Conservation (phyloP, 768 basidiomycete species). For the Chalciporus pseudorubinellus region DNA sequence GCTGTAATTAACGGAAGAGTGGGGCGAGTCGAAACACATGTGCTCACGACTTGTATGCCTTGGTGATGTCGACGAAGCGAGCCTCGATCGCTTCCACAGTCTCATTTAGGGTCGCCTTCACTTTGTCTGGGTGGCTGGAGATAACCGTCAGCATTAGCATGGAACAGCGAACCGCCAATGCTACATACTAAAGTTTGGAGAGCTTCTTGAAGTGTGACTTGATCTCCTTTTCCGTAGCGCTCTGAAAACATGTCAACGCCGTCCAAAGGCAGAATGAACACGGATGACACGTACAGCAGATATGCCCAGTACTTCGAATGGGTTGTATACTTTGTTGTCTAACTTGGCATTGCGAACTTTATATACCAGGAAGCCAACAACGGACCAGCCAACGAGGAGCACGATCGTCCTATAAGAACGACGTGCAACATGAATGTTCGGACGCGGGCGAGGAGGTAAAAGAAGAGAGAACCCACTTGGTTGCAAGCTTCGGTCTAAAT, state of each 20-base stretch:
- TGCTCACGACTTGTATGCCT: conserved; percentile 92
- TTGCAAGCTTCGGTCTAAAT: conserved; percentile 47
- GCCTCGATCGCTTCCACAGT: conserved; percentile 84
- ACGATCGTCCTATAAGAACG: conserved; percentile 49
- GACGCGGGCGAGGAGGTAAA: not conserved
- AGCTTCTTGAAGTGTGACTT: conserved; percentile 94
- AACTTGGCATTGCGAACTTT: conserved; percentile 51
- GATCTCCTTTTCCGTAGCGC: conserved; percentile 80
- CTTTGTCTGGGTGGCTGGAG: conserved; percentile 93
- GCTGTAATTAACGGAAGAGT: not conserved
- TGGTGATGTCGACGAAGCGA: conserved; percentile 89
- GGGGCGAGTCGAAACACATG: not conserved
- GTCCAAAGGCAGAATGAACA: not conserved
- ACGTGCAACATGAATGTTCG: not conserved
- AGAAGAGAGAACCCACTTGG: conserved; percentile 40
- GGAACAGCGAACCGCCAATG: not conserved
- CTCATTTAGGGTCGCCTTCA: conserved; percentile 74
- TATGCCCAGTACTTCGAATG: conserved; percentile 91
- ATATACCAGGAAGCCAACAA: conserved; percentile 67
- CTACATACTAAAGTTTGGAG: conserved; percentile 75
- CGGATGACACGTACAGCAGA: conserved; percentile 44
- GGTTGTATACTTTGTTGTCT: conserved; percentile 81
- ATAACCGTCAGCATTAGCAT: not conserved
- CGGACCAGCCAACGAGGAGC: conserved; percentile 69
- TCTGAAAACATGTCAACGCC: conserved; percentile 38